These are phyloP conservation scores for Metschnikowia sp. DNA, from an alignment of 805 yeast species.

Conservation along the genomic window DNA sequence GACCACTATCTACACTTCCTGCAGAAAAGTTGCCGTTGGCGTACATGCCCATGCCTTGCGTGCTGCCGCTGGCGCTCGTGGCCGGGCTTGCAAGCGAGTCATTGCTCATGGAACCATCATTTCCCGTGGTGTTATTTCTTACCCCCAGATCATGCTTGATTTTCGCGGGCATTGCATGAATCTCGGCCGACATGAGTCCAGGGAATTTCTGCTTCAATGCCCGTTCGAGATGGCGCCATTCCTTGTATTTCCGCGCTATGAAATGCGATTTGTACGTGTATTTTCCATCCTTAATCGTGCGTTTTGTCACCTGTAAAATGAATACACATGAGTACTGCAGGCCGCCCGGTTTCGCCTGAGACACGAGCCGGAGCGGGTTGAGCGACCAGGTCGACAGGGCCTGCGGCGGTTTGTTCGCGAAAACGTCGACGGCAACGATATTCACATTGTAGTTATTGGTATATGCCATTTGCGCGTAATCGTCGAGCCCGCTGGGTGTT, in stretches of 20 bases:
- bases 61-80: background rate
- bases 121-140: background rate
- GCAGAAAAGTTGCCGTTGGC: background rate
- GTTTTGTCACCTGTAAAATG: conserved; percentile 41
- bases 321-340: conserved; percentile 40
- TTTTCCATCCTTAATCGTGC: conserved; percentile 17
- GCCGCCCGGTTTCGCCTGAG: background rate
- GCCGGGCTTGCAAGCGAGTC: background rate
- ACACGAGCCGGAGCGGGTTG: conserved; percentile 9
- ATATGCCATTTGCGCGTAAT: conserved; percentile 27
- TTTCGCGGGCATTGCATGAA: conserved; percentile 59
- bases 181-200: conserved; percentile 50
- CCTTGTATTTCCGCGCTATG: conserved; percentile 61
- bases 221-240: conserved; percentile 58
- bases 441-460: conserved; percentile 62
- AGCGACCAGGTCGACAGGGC: conserved; percentile 17
- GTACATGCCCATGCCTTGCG: background rate
- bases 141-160: conserved; percentile 38
- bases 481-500: conserved; percentile 9
- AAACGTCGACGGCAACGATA: conserved; percentile 59
- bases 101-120: background rate
- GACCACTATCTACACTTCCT: background rate
- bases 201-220: conserved; percentile 59
- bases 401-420: conserved; percentile 7
- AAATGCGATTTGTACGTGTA: conserved; percentile 32